These are phyloP conservation scores for Vigna trinervia DNA, from an alignment of 306 rosid species.

Conservation along the genomic window DNA sequence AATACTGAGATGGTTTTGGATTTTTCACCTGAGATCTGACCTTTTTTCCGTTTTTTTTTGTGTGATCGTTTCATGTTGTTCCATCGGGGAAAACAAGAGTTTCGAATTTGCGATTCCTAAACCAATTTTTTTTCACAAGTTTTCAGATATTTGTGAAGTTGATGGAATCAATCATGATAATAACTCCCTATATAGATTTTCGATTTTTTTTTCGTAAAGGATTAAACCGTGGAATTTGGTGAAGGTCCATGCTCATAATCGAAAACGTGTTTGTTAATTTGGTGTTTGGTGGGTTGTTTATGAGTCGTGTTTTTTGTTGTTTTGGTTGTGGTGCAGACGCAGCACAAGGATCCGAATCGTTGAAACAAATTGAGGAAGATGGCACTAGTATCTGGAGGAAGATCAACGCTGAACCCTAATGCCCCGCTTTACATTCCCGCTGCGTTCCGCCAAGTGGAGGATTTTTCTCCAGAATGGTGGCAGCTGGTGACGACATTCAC, in stretches of 20 bases:
- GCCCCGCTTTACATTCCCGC: constrained; percentile 88
- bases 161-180: background rate
- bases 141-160: constrained; percentile 20
- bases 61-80: constrained; percentile 20
- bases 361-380: constrained; percentile 49
- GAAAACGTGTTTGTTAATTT: background rate
- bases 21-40: constrained; percentile 38
- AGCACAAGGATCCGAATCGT: constrained; percentile 32
- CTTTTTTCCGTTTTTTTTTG: background rate
- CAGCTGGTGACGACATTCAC: constrained; percentile 77
- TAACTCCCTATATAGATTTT: background rate
- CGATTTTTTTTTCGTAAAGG: background rate
- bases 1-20: constrained; percentile 31
- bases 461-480: constrained; percentile 98
- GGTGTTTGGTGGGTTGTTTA: background rate
- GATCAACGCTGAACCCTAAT: constrained; percentile 78
- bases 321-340: constrained; percentile 42
- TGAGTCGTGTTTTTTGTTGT: background rate
- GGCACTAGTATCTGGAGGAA: constrained; percentile 75
- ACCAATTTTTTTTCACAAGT: background rate
- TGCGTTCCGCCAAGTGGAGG: constrained; percentile 85
- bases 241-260: constrained; percentile 1
- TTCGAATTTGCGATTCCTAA: background rate
- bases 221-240: background rate
- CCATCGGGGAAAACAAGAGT: background rate